A percentile compares a stretch with the other conserved stretches of the same genome.
Conservation (phyloP, 768 basidiomycete species). For the Tricholoma bakamatsutake region DNA sequence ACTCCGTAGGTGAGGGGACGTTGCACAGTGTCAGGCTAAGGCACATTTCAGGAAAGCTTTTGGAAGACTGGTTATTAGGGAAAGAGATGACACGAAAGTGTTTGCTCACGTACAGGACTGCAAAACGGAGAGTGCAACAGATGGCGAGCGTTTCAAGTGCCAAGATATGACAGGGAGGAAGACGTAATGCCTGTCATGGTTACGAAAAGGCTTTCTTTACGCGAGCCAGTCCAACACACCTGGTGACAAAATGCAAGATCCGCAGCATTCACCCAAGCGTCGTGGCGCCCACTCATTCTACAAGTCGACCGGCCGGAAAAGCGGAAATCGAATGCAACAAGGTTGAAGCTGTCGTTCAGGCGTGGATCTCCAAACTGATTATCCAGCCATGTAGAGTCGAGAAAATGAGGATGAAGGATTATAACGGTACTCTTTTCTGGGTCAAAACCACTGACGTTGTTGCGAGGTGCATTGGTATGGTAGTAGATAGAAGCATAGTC, state of each 20-base stretch:
- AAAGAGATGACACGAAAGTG: not conserved
- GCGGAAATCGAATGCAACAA: slow-evolving; percentile 74
- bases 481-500: slow-evolving; percentile 74
- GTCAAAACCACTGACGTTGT: slow-evolving; percentile 63
- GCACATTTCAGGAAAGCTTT: slow-evolving; percentile 68
- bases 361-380: slow-evolving; percentile 65
- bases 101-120: slow-evolving; percentile 47
- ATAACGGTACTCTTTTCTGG: slow-evolving; percentile 60
- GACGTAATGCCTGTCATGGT: slow-evolving; percentile 43
- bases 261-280: slow-evolving; percentile 76
- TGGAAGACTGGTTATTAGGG: not conserved
- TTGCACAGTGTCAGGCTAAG: slow-evolving; percentile 65
- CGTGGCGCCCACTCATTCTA: slow-evolving; percentile 51
- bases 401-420: slow-evolving; percentile 60
- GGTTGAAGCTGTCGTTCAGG: slow-evolving; percentile 51
- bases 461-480: slow-evolving; percentile 52
- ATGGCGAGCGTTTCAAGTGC: slow-evolving; percentile 59
- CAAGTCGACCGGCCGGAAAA: slow-evolving; percentile 51
- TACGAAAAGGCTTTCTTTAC: not conserved
- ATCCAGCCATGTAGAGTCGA: slow-evolving; percentile 65
- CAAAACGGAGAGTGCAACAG: slow-evolving; percentile 56
- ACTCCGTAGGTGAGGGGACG: slow-evolving; percentile 65
- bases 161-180: slow-evolving; percentile 67
- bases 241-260: slow-evolving; percentile 65
- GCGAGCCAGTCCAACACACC: slow-evolving; percentile 29